Conservation (phyloP, 202 grass and related monocot genomes). For the Cymbopogon flexuosus region DNA sequence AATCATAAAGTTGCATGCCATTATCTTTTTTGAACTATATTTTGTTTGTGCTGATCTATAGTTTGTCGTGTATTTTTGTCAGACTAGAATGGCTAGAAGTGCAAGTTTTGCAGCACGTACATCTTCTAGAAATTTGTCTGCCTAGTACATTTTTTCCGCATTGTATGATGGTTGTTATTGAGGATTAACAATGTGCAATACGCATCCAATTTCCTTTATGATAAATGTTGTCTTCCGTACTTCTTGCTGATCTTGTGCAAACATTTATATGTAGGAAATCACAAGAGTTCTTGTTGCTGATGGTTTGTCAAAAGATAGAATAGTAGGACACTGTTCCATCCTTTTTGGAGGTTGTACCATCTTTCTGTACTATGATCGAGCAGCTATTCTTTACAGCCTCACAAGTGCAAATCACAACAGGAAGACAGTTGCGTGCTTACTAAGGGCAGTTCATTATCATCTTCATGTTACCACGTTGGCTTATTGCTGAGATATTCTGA, state of each 20-base stretch:
- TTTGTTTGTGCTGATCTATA: background rate
- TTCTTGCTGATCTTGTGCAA: constrained; percentile 10
- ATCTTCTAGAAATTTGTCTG: background rate
- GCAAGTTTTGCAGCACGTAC: background rate
- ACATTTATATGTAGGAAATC: constrained; percentile 57
- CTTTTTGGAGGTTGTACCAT: constrained; percentile 33
- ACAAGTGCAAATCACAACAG: background rate
- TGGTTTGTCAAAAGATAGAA: constrained; percentile 63
- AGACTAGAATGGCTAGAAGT: background rate
- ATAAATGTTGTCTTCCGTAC: constrained; percentile 1
- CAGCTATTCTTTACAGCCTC: constrained; percentile 8
- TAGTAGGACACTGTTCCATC: constrained; percentile 21
- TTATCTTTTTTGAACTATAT: background rate
- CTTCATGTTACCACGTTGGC: background rate
- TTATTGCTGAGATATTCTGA: background rate
- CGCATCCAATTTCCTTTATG: background rate
- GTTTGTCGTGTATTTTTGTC: background rate
- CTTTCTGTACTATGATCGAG: background rate
- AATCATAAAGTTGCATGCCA: background rate
- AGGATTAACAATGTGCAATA: background rate
- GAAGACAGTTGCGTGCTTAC: constrained; percentile 32
- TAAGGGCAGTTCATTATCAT: constrained; percentile 27
- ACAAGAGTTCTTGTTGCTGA: constrained; percentile 60
- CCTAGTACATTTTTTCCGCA: background rate
- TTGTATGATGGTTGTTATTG: background rate